Percentiles rank a stretch among this genome's conserved stretches.
phyloP scores from a whole-genome alignment of 2,329 filamentous ascomycete genomes.

The Biscogniauxia mediterranea region DNA sequence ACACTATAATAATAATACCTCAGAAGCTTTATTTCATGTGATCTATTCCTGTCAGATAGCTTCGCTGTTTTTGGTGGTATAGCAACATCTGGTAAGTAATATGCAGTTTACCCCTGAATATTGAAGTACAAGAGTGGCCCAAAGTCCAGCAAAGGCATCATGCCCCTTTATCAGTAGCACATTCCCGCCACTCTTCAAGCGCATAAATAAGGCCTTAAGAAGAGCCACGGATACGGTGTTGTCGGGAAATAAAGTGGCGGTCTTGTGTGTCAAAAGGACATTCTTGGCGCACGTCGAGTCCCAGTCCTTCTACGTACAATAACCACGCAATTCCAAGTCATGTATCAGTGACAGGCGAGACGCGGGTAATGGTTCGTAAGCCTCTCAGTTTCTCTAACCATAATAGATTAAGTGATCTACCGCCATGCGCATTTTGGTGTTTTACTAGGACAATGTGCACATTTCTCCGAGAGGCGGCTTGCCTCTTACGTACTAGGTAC shows the following conservation, averaged over 20 bases:
- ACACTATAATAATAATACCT: neutral
- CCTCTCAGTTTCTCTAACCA: neutral
- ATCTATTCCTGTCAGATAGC: too few species aligned
- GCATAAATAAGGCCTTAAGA: neutral
- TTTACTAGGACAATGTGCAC: neutral
- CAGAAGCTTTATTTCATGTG: neutral
- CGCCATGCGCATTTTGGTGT: neutral
- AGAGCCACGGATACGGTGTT: neutral
- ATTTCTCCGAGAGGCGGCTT: neutral
- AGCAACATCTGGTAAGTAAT: too few species aligned
- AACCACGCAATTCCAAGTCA: neutral
- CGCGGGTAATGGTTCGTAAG: neutral
- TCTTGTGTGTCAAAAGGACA: neutral
- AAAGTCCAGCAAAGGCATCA: too few species aligned
- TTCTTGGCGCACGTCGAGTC: too few species aligned
- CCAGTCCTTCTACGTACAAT: too few species aligned
- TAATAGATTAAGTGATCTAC: neutral
- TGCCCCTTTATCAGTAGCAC: too few species aligned
- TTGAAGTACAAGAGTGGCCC: too few species aligned
- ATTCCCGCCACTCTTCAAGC: too few species aligned
- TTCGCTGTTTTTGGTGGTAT: too few species aligned
- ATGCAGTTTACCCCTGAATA: too few species aligned
- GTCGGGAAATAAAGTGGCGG: neutral
- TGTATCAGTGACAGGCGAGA: neutral
- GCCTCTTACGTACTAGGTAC: neutral